These are phyloP conservation scores for Suillus clintonianus DNA, from an alignment of 768 basidiomycete species.

Conservation along the genomic window DNA sequence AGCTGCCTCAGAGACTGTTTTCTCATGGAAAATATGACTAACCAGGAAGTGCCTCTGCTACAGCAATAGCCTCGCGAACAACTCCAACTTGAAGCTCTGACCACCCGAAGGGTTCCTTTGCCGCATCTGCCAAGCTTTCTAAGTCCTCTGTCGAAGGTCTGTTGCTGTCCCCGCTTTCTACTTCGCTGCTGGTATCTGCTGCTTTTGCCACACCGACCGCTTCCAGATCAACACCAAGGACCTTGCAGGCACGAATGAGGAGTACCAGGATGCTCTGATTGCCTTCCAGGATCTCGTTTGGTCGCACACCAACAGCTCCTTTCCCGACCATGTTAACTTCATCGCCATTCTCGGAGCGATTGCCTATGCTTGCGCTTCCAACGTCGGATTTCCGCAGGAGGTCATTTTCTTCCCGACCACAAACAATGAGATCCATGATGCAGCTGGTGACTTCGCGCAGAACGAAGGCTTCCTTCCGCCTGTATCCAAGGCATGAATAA, in stretches of 20 bases:
- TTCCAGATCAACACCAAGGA: slow-evolving; percentile 82
- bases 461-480: slow-evolving; percentile 85
- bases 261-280: slow-evolving; percentile 81
- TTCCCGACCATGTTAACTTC: slow-evolving; percentile 25
- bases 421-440: slow-evolving; percentile 83
- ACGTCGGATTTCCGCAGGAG: slow-evolving; percentile 40
- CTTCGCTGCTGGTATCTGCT: slow-evolving; percentile 10
- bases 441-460: slow-evolving; percentile 86
- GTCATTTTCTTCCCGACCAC: slow-evolving; percentile 74
- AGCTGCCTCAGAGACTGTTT: slow-evolving; percentile 1
- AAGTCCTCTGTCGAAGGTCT: slow-evolving; percentile 32
- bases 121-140: slow-evolving; percentile 30
- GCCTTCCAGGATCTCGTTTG: slow-evolving; percentile 74
- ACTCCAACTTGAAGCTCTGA: slow-evolving; percentile 92
- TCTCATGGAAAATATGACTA: slow-evolving; percentile 21
- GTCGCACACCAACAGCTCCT: slow-evolving; percentile 68
- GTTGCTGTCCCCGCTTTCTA: slow-evolving; percentile 24
- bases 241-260: slow-evolving; percentile 71
- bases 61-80: slow-evolving; percentile 88
- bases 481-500: slow-evolving; percentile 81
- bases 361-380: slow-evolving; percentile 45
- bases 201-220: slow-evolving; percentile 55
- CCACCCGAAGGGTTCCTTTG: slow-evolving; percentile 79
- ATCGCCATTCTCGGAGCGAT: slow-evolving; percentile 42
- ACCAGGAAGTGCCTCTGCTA: slow-evolving; percentile 93